Percentiles rank a stretch among this genome's conserved stretches.
Evolutionary conservation across 2,329 filamentous ascomycete genomes (phyloP).

Genomic region (Byssothecium circinans): DNA sequence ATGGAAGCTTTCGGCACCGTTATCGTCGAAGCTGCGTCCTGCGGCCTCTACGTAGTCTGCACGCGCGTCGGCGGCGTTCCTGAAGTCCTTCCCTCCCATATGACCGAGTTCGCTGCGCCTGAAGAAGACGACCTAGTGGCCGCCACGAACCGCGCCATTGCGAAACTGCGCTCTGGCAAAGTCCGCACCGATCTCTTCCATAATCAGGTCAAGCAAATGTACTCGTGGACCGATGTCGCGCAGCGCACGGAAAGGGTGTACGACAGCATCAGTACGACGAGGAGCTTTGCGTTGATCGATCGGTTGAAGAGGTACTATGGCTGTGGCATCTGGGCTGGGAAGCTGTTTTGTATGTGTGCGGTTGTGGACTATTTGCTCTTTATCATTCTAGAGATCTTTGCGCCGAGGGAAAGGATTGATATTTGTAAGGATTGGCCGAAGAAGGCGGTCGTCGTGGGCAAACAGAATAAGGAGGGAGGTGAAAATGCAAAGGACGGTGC

Average conservation of each 20-base stretch:
- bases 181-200: slow-evolving; percentile 93
- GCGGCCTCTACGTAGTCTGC: slow-evolving; percentile 93
- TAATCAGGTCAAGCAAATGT: slow-evolving; percentile 97
- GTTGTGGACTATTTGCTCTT: slow-evolving; percentile 93
- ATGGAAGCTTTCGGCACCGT: slow-evolving; percentile 98
- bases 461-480: slow-evolving; percentile 13
- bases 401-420: slow-evolving; percentile 83
- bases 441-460: slow-evolving; percentile 52
- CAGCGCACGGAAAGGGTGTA: slow-evolving; percentile 93
- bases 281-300: slow-evolving; percentile 91
- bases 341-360: slow-evolving; percentile 92
- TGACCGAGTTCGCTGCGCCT: slow-evolving; percentile 96
- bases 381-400: slow-evolving; percentile 82
- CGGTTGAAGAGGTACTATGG: slow-evolving; percentile 95
- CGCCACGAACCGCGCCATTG: slow-evolving; percentile 87
- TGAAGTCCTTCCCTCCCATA: slow-evolving; percentile 90
- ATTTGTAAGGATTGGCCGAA: slow-evolving; percentile 89
- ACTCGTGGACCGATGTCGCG: slow-evolving; percentile 96
- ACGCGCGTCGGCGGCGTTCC: slow-evolving; percentile 96
- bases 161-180: slow-evolving; percentile 78
- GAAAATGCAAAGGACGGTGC: slow-evolving; percentile 8
- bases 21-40: slow-evolving; percentile 94
- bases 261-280: slow-evolving; percentile 85
- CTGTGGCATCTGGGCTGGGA: slow-evolving; percentile 97
- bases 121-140: slow-evolving; percentile 93